Percentiles rank a stretch among this genome's conserved stretches.
phyloP scores from a whole-genome alignment of 495 filamentous ascomycete species.

The Penicillium arizonense region DNA sequence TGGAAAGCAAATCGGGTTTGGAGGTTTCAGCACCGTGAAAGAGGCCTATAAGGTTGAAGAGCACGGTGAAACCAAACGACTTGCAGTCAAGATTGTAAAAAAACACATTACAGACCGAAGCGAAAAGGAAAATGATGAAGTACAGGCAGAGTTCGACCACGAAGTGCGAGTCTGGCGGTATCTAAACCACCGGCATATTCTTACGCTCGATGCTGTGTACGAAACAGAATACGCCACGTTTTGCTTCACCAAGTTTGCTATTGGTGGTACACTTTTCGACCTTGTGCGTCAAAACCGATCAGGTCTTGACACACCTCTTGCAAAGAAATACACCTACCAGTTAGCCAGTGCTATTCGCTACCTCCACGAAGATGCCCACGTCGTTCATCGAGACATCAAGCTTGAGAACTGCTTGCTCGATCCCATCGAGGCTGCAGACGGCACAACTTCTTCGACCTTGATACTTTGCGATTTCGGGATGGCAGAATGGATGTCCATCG shows the following conservation, averaged over 20 bases:
- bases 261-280: conserved; percentile 71
- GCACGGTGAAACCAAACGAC: conserved; percentile 46
- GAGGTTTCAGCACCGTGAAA: conserved; percentile 70
- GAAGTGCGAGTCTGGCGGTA: conserved; percentile 71
- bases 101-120: conserved; percentile 56
- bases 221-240: conserved; percentile 71
- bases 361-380: conserved; percentile 67
- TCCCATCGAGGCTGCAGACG: conserved; percentile 45
- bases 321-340: conserved; percentile 64
- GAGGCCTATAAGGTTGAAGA: conserved; percentile 68
- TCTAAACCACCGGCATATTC: conserved; percentile 63
- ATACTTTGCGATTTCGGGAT: conserved; percentile 76
- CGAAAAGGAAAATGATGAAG: conserved; percentile 63
- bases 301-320: conserved; percentile 52
- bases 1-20: conserved; percentile 66
- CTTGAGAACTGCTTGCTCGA: conserved; percentile 76
- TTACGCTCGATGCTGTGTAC: conserved; percentile 66
- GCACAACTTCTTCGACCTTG: conserved; percentile 50
- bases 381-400: conserved; percentile 75
- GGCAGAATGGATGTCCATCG: conserved; percentile 65
- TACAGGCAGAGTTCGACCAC: conserved; percentile 73
- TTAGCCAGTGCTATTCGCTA: conserved; percentile 69
- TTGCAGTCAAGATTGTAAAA: conserved; percentile 73
- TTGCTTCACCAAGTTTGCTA: conserved; percentile 68
- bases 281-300: conserved; percentile 58